phyloP scores from a whole-genome alignment of 2,329 filamentous ascomycete species.

The Paramyrothecium roridum region DNA sequence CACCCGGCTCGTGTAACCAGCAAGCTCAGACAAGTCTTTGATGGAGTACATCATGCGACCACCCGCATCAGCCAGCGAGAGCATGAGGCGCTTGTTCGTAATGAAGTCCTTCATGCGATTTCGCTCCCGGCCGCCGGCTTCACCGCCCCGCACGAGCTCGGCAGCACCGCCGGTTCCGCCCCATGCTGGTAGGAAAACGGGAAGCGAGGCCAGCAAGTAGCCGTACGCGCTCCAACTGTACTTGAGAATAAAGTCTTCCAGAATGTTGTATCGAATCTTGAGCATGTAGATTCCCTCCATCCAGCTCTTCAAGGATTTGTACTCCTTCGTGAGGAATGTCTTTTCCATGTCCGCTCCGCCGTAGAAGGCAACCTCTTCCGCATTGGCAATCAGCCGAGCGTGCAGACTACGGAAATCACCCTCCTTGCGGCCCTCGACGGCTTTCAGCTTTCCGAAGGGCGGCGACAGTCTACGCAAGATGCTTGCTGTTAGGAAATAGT shows the following conservation, averaged over 20 bases:
- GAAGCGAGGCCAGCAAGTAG: constrained; percentile 88
- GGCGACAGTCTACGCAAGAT: constrained; percentile 85
- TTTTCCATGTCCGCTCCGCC: constrained; percentile 94
- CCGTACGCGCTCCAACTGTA: constrained; percentile 99
- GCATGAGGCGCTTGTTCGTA: constrained; percentile 97
- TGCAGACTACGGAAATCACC: constrained; percentile 93
- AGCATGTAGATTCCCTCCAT: constrained; percentile 99
- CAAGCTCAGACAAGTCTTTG: constrained; percentile 93
- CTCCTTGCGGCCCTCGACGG: constrained; percentile 90
- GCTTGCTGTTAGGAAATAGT: constrained; percentile 92
- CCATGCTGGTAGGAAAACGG: constrained; percentile 92
- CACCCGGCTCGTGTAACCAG: constrained; percentile 92
- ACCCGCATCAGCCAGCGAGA: constrained; percentile 92
- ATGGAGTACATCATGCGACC: constrained; percentile 99
- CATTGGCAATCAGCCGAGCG: constrained; percentile 89
- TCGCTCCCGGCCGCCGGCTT: constrained; percentile 63
- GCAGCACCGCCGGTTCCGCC: constrained; percentile 74
- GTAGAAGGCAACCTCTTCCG: constrained; percentile 97
- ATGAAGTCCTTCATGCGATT: constrained; percentile 98
- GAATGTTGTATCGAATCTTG: constrained; percentile 97
- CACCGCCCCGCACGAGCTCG: constrained; percentile 55
- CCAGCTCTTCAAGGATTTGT: constrained; percentile 88
- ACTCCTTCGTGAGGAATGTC: constrained; percentile 85
- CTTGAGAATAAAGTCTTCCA: constrained; percentile 96
- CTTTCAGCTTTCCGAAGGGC: constrained; percentile 94